Base-by-base conservation (phyloP, 495 filamentous ascomycete genomes). In the Tuber microsphaerosporum region DNA sequence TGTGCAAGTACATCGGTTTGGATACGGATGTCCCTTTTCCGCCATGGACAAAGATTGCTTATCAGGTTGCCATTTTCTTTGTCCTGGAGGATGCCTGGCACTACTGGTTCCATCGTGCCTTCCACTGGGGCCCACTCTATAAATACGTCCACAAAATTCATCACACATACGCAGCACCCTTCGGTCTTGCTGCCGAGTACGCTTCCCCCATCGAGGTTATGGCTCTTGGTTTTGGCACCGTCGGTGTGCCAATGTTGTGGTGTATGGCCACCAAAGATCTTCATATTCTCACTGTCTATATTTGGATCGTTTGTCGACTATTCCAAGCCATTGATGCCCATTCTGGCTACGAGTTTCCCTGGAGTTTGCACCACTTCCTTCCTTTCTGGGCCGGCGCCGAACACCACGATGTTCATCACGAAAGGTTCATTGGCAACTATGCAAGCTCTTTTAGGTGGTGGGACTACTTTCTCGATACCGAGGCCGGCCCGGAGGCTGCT, bases 271-370 rank as follows among this genome's bases (percentile, higher is more conserved):
- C 94, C 42, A 88, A 90, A 68, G 89, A 99, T 71, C 86, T 99
- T 26, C 95, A 99, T 84, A 93, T 99, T 70, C 85, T 97, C 81
- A 99, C 95, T 74, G 97, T 99, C 92, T 99, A 98, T 85, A 83
- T 94, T 74, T 99, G 94, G 94, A 98, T 98, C 82, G 88, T 94
- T 61, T 85, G 92, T 79, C 93, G 95, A 75, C 87, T 99, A 22
- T 94, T 97, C 88, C 95, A 99, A 85, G 96, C 95, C 80, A 98
- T 99, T 83, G 95, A 99, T 85, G 92, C 95, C 34, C 95, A 99
- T 86, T 92, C 90, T 76, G 95, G 95, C 76, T 99, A 98, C 84
- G 95, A 99, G 82, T 98, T 99, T 85, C 95, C 95, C 73, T 98
- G 92, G 92, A 93, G 91, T 82, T 86, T 99, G 82, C 93, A 95